Evolutionary conservation across 805 yeast genomes (phyloP).

Genomic region (Metschnikowia dekortorum): DNA sequence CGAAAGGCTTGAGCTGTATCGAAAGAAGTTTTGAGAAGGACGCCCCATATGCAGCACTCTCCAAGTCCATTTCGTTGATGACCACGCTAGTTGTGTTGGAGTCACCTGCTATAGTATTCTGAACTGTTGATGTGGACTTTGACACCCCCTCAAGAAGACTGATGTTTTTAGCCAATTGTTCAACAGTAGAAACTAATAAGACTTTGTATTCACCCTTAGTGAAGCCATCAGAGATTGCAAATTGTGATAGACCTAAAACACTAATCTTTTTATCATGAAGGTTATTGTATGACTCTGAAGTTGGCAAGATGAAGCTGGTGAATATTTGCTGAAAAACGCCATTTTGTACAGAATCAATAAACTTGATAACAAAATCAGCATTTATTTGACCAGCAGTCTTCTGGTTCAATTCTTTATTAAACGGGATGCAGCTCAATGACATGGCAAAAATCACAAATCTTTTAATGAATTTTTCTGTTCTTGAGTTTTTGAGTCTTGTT

Average conservation of each 20-base stretch:
- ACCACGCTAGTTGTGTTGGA: conserved; percentile 25
- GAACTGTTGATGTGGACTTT: conserved; percentile 15
- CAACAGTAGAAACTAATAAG: conserved; percentile 25
- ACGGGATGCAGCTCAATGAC: conserved; percentile 42
- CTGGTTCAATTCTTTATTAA: conserved; percentile 19
- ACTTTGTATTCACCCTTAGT: conserved; percentile 18
- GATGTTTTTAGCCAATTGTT: conserved; percentile 30
- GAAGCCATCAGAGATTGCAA: conserved; percentile 28
- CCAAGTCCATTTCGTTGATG: conserved; percentile 50
- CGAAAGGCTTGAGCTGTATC: conserved; percentile 57
- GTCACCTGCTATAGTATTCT: conserved; percentile 16
- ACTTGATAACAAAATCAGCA: conserved; percentile 49
- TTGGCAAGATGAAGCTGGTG: conserved; percentile 49
- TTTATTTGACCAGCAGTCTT: conserved; percentile 35
- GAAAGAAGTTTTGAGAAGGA: conserved; percentile 70
- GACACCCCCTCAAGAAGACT: conserved; percentile 26
- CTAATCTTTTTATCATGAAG: conserved; percentile 53
- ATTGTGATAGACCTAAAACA: conserved; percentile 45
- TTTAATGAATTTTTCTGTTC: conserved; percentile 77
- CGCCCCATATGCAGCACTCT: conserved; percentile 77
- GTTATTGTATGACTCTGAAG: conserved; percentile 45
- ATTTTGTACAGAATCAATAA: conserved; percentile 70
- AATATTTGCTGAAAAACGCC: conserved; percentile 52
- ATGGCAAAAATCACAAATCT: conserved; percentile 63
- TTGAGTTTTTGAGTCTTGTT: conserved; percentile 73